Conservation (phyloP, 1,139 yeast species). For the Schizosaccharomyces versatilis region DNA sequence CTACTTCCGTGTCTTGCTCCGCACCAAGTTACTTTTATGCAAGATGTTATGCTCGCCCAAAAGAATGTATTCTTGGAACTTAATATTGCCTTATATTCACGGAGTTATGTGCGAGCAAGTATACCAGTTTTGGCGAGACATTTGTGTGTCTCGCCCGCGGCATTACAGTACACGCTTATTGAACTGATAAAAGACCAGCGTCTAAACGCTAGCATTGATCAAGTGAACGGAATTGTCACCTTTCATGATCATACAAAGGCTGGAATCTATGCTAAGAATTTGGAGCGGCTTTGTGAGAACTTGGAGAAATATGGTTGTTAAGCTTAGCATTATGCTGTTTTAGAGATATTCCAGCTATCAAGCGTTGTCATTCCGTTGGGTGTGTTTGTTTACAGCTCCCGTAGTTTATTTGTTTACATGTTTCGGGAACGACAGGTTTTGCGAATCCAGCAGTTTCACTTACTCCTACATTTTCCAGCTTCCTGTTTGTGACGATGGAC, state of each 20-base stretch:
- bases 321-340: not conserved
- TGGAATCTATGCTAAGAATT: not conserved
- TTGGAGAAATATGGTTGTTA: not conserved
- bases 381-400: too few species aligned
- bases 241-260: not conserved
- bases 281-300: not conserved
- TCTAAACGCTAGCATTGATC: not conserved
- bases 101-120: not conserved
- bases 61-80: constrained; percentile 2
- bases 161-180: not conserved
- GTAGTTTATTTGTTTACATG: too few species aligned
- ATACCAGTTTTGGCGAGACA: not conserved
- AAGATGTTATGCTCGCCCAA: not conserved
- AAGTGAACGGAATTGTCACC: not conserved
- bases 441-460: too few species aligned
- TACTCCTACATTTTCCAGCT: too few species aligned
- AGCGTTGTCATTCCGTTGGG: too few species aligned
- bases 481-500: too few species aligned
- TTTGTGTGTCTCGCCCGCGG: not conserved
- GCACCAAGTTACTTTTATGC: not conserved
- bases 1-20: not conserved
- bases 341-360: too few species aligned
- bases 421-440: too few species aligned
- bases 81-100: not conserved
- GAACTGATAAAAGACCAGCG: not conserved